phyloP scores from a whole-genome alignment of 768 basidiomycete species.

The Melanogaster broomeanus region DNA sequence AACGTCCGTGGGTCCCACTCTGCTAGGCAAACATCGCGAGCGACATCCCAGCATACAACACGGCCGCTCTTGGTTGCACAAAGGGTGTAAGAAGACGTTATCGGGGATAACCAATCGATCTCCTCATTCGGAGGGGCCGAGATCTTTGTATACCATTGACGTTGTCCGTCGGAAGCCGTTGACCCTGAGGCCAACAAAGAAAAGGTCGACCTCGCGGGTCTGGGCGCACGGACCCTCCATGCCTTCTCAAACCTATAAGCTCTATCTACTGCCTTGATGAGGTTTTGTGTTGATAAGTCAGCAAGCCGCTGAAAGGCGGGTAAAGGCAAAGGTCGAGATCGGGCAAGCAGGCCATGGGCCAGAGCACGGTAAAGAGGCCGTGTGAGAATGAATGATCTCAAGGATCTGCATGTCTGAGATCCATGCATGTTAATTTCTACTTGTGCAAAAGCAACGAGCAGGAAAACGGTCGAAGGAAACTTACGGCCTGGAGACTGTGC shows the following conservation, averaged over 20 bases:
- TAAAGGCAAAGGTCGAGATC: slow-evolving; percentile 69
- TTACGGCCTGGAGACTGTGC: slow-evolving; percentile 60
- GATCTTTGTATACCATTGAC: slow-evolving; percentile 67
- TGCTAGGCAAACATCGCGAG: slow-evolving; percentile 57
- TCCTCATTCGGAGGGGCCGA: slow-evolving; percentile 67
- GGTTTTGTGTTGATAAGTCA: slow-evolving; percentile 62
- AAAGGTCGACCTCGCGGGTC: slow-evolving; percentile 42
- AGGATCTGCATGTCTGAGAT: slow-evolving; percentile 58
- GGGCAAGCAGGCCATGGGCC: slow-evolving; percentile 58
- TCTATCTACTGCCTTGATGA: slow-evolving; percentile 63
- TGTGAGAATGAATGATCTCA: slow-evolving; percentile 62
- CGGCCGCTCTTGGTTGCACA: slow-evolving; percentile 77
- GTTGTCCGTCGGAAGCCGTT: slow-evolving; percentile 22
- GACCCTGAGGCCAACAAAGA: slow-evolving; percentile 25
- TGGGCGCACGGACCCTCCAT: slow-evolving; percentile 61
- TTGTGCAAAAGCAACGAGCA: neutral
- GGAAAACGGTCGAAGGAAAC: slow-evolving; percentile 21
- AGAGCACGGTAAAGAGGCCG: slow-evolving; percentile 69
- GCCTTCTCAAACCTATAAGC: slow-evolving; percentile 61
- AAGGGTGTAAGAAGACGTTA: slow-evolving; percentile 74
- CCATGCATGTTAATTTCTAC: neutral
- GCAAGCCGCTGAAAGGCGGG: slow-evolving; percentile 68
- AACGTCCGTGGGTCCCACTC: slow-evolving; percentile 60
- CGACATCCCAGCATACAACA: slow-evolving; percentile 78
- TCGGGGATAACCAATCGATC: slow-evolving; percentile 77